Conservation (phyloP, 2,329 filamentous ascomycete genomes). For the Talaromyces sp. region DNA sequence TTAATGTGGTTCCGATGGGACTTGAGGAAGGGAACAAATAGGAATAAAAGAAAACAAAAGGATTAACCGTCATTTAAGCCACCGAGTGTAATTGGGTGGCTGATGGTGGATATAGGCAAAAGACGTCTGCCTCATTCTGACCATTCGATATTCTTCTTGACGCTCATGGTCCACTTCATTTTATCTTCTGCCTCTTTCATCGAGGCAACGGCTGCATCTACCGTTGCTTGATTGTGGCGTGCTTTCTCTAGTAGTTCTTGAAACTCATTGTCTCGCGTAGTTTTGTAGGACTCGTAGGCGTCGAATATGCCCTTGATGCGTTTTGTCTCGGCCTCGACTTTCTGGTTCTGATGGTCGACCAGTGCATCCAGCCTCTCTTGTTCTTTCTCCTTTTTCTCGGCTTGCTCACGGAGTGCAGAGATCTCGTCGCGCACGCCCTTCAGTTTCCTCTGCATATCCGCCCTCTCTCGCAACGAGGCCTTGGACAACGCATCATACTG, state of each 20-base stretch:
- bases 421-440: conserved; percentile 33
- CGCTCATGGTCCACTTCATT: conserved; percentile 45
- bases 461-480: conserved; percentile 34
- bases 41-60: background rate
- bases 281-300: conserved; percentile 38
- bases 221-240: conserved; percentile 23
- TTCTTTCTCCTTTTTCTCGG: conserved; percentile 31
- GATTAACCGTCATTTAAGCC: background rate
- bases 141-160: conserved; percentile 30
- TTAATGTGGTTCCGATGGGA: background rate
- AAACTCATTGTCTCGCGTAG: conserved; percentile 35
- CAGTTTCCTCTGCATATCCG: conserved; percentile 33
- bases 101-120: background rate
- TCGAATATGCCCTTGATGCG: conserved; percentile 33
- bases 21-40: background rate
- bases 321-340: conserved; percentile 35
- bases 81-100: background rate
- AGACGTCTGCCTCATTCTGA: conserved; percentile 16
- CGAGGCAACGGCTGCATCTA: conserved; percentile 33
- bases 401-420: conserved; percentile 25
- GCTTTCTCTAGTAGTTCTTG: conserved; percentile 25
- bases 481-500: conserved; percentile 41
- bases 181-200: conserved; percentile 36
- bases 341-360: conserved; percentile 41
- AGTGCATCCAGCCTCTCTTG: conserved; percentile 38